phyloP scores from a whole-genome alignment of 1,139 yeast species.

The Hyphopichia wangnamkhiaoensis region DNA sequence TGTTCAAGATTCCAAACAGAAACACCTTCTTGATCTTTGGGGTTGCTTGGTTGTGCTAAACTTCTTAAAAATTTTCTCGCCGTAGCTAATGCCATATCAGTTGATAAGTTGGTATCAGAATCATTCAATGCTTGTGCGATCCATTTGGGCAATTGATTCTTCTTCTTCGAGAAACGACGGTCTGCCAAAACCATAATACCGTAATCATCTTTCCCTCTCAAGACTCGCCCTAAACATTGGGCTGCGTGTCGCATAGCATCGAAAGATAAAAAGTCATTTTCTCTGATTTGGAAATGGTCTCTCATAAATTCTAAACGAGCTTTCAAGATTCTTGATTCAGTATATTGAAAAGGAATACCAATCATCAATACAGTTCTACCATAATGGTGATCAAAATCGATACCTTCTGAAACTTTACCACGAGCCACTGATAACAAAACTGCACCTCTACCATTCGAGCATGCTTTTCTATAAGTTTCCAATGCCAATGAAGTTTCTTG shows the following conservation, averaged over 20 bases:
- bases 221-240: conserved; percentile 93
- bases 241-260: conserved; percentile 99
- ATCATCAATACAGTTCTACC: conserved; percentile 98
- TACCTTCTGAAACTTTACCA: conserved; percentile 98
- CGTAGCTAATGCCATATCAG: conserved; percentile 96
- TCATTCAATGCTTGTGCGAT: conserved; percentile 89
- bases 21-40: conserved; percentile 90
- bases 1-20: conserved; percentile 89
- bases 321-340: conserved; percentile 92
- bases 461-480: conserved; percentile 94
- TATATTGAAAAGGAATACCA: conserved; percentile 98
- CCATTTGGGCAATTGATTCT: conserved; percentile 93
- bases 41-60: conserved; percentile 91
- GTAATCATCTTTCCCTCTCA: conserved; percentile 97
- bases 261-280: conserved; percentile 91
- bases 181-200: conserved; percentile 99
- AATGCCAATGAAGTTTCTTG: conserved; percentile 95
- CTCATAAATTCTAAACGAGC: conserved; percentile 92
- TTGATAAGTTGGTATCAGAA: conserved; percentile 87
- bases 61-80: conserved; percentile 90
- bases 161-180: conserved; percentile 83
- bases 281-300: conserved; percentile 89
- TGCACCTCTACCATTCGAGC: conserved; percentile 97
- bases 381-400: conserved; percentile 97
- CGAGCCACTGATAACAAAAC: conserved; percentile 95